Evolutionary conservation across 2,329 filamentous ascomycete species (phyloP).

Genomic region (Fonsecaea nubica): DNA sequence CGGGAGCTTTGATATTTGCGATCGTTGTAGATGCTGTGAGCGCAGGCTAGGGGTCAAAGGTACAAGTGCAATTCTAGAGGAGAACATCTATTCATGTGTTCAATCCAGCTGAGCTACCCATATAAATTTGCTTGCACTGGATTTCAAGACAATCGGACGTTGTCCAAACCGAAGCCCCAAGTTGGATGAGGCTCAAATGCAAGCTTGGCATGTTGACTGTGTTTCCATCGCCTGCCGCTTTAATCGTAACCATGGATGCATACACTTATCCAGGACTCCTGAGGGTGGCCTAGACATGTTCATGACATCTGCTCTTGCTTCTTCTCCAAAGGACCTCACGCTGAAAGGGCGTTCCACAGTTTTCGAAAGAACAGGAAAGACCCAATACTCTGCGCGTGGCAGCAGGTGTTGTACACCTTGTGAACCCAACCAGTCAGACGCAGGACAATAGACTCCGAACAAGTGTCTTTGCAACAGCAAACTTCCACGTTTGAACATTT

Average conservation of each 20-base stretch:
- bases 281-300: too few species aligned
- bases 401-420: neutral
- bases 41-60: neutral
- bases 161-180: neutral
- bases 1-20: neutral
- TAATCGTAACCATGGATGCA: neutral
- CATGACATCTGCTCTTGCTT: too few species aligned
- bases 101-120: neutral
- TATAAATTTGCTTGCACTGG: neutral
- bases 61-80: neutral
- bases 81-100: neutral
- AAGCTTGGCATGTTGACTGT: neutral
- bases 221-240: neutral
- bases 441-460: neutral
- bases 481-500: neutral
- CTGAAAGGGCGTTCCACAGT: neutral
- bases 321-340: neutral
- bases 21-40: neutral
- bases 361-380: neutral
- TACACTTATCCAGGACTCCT: too few species aligned
- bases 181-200: neutral
- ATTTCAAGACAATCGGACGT: neutral
- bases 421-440: neutral
- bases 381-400: neutral
- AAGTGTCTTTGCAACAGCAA: neutral